Evolutionary conservation across 2,329 filamentous ascomycete genomes (phyloP), one percentile per base, ranked within the genome.

Genomic region (Pseudocercospora cruenta): DNA sequence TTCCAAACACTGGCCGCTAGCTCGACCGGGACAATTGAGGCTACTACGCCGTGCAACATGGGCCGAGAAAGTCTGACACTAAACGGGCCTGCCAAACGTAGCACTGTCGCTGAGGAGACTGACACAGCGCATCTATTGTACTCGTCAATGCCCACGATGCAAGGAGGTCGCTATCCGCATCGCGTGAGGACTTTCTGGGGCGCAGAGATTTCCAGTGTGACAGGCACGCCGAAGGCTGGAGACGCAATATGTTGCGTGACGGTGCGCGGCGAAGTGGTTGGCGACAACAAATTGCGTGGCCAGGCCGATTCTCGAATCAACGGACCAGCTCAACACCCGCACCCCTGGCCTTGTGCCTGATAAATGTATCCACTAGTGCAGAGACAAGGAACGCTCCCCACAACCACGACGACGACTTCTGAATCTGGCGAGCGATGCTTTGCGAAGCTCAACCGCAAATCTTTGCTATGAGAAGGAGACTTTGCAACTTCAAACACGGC

Each of bases 281-380:
- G 47, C 19, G 28, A 36, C 54, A 58, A 58, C 54, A 58, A 36
- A 58, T 58, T 58, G 54, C 54, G 54, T 58, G 54, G 54, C 54
- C 54, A 58, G 26, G 47, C 14, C 19, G 54, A 31, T 33, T 58
- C 54, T 58, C 55, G 55, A 58, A 22, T 58, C 55, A 58, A 58
- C 55, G 55, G 19, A 31, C 31, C 33, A 22, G 31, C 55, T 36
- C 33, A 43, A 43, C 24, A 55, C 12, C 4, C 51, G 51, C 51
- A 55, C 22, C 51, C 55, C 55, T 21, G 55, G 55, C 55, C 19
- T 36, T 36, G 55, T 58, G 31, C 33, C 55, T 36, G 55, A 22
- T 58, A 22, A 14, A 39, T 58, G 55, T n/a, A 19, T 58, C n/a
- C 28, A 39, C 55, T 39, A 36, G 33, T 24, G 55, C 55, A 26